Base-by-base conservation (phyloP, 75 land plant species). In the Pseudotsuga menziesii region DNA sequence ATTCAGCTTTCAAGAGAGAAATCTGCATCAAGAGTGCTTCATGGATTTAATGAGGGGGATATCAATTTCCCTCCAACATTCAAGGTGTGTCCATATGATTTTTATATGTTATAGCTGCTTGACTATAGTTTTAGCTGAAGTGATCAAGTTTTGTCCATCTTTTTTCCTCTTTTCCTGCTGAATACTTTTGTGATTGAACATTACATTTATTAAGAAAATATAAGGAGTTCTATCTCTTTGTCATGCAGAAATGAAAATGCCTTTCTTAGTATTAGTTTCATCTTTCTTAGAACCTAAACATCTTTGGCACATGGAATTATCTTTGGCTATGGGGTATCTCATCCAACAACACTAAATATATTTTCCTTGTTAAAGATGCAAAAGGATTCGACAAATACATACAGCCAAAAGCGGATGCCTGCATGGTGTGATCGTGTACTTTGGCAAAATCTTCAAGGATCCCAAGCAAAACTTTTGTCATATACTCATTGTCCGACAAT, bases 371-470 rank as follows among this genome's bases (percentile, higher is more conserved):
- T 58, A 57, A 36, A 86, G 79, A 84, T 86, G 86, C 83, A 77
- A 56, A 80, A 79, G 57, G 83, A 86, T 29, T 44, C n/a, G 32
- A 63, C 64, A 15, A 69, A 76, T 78, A 23, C 69, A 39, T 86
- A 86, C 69, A 78, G 75, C 62, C 75, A 80, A 57, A 86, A 83
- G 75, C 80, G 88, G 17, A 75, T 84, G 77, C 88, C 88, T 19
- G 88, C 87, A 22, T 86, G 88, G 88, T 86, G 88, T 58, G 88
- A 86, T 70, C 78, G 88, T 61, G 81, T 86, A 60, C 76, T 86
- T 56, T 86, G 88, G 84, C 76, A 64, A 56, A 76, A 74, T 54
- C 77, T 84, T 39, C 77, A 61, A 60, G 88, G 88, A 41, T 86
- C 70, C 39, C 55, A 80, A 39, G 59, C 71, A 3, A 57, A 80